Conservation (phyloP, 345 rosid species). For the Nephelium lappaceum region DNA sequence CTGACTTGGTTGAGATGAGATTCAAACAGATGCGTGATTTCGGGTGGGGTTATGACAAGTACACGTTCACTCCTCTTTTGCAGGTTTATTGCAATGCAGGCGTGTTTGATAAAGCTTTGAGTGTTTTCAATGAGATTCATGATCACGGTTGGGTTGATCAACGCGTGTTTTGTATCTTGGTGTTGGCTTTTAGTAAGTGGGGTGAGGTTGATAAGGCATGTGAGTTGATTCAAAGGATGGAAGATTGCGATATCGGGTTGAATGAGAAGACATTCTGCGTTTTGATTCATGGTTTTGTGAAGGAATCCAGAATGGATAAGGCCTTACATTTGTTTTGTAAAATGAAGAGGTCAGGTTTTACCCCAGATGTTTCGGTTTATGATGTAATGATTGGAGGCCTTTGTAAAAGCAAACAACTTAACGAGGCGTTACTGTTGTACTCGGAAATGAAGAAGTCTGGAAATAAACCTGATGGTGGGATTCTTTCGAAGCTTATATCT, state of each 20-base stretch:
- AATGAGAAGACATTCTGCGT: conserved; percentile 68
- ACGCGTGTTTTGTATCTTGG: conserved; percentile 58
- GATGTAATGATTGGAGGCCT: conserved; percentile 77
- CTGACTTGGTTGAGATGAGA: conserved; percentile 64
- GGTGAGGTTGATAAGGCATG: conserved; percentile 75
- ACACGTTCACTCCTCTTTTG: conserved; percentile 76
- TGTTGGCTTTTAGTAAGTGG: conserved; percentile 63
- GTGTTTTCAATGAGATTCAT: conserved; percentile 55
- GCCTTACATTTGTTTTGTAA: conserved; percentile 64
- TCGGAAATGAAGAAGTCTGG: conserved; percentile 60
- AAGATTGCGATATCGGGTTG: conserved; percentile 50
- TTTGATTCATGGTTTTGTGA: conserved; percentile 82
- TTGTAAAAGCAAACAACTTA: conserved; percentile 52
- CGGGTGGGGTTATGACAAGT: conserved; percentile 61
- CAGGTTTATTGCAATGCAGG: conserved; percentile 68
- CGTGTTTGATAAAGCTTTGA: conserved; percentile 51
- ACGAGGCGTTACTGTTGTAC: conserved; percentile 59
- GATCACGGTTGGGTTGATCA: conserved; percentile 71
- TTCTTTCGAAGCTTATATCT: conserved; percentile 59
- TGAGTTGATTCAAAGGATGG: conserved; percentile 71
- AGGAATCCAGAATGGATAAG: conserved; percentile 59
- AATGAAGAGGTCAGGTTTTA: conserved; percentile 59
- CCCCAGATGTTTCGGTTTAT: conserved; percentile 55
- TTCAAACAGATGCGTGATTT: conserved; percentile 63
- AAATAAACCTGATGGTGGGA: conserved; percentile 53